Percentiles rank a stretch among this genome's conserved stretches.
phyloP scores from a whole-genome alignment of 1,284 basidiomycete genomes.

The Coriolopsis trogii region DNA sequence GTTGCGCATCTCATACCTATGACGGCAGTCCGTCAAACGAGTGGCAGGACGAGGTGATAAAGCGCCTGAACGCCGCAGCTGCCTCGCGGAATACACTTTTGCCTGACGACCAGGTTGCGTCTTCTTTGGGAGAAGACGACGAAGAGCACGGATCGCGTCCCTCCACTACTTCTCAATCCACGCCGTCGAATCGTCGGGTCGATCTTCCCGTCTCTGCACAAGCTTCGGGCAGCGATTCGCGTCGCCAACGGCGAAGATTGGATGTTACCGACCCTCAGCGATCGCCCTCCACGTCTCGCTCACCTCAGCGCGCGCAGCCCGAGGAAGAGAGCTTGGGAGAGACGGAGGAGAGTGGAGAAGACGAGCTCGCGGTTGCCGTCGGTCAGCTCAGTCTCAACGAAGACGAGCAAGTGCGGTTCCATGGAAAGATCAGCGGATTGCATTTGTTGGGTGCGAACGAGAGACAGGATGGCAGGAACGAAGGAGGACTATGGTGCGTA shows the following conservation, averaged over 20 bases:
- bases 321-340: slow-evolving; percentile 41
- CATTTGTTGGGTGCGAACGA: slow-evolving; percentile 72
- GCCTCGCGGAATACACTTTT: slow-evolving; percentile 30
- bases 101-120: slow-evolving; percentile 24
- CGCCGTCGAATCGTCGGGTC: slow-evolving; percentile 1
- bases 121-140: slow-evolving; percentile 9
- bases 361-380: slow-evolving; percentile 68
- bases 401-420: slow-evolving; percentile 78
- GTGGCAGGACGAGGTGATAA: slow-evolving; percentile 72
- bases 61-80: slow-evolving; percentile 32
- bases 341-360: slow-evolving; percentile 50
- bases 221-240: slow-evolving; percentile 12
- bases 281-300: slow-evolving; percentile 30
- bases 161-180: slow-evolving; percentile 14
- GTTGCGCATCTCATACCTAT: neutral
- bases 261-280: slow-evolving; percentile 28
- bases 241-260: slow-evolving; percentile 31
- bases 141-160: slow-evolving; percentile 20
- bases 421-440: slow-evolving; percentile 80
- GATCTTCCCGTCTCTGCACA: slow-evolving; percentile 6
- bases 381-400: slow-evolving; percentile 87
- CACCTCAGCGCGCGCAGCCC: slow-evolving; percentile 23
- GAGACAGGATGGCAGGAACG: slow-evolving; percentile 64
- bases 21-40: slow-evolving; percentile 73
- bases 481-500: slow-evolving; percentile 77